Base-by-base conservation (phyloP, 768 basidiomycete species). In the Boletellus sp. region DNA sequence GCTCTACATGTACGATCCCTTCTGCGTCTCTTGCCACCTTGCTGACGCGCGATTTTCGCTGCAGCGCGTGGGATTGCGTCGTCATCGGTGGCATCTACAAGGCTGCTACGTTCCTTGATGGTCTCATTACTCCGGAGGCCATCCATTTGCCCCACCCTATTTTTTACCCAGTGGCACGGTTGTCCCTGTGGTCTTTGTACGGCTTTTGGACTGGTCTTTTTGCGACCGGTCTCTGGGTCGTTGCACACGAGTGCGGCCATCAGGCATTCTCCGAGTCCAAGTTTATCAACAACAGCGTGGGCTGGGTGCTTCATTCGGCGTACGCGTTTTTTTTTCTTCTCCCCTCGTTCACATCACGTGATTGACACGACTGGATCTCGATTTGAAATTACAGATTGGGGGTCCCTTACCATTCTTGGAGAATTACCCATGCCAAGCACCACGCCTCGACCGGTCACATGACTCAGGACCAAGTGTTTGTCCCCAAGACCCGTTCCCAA, bases 401-500 rank as follows among this genome's bases (percentile, higher is more conserved):
- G 42, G 95, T 98, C 13, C 95, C 95, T 6, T 99, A 92, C 72
- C 93, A 97, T 65, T 90, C 92, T 5, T 98, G 94, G 95, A 80
- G 92, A 55, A 91, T 96, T 64, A 85, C 84, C 4, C 95, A 97
- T 66, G 91, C 80, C 22, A 90, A 93, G 69, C 95, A 99, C 70
- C 95, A 99, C 68, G 95, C 95, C 15, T 85, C 88, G 1, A 96
- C 94, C 5, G 89, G 78, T 15, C 94, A 97, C 70, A 81, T 96
- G 81, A 89, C 87, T 26, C 84, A 94, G 57, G 95, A 97, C 59
- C 94, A 98, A 65, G 95, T 97, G 51, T 96, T 91, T 60, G 93
- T 98, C 3, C 95, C 95, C 42, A 71, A 79, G 58, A 94, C 95
- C n/a, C 86, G 93, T 40, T 83, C 85, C 12, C 74, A 88, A 33